Evolutionary conservation across 495 filamentous ascomycete genomes (phyloP).

Genomic region (Mytilinidion resinicola): DNA sequence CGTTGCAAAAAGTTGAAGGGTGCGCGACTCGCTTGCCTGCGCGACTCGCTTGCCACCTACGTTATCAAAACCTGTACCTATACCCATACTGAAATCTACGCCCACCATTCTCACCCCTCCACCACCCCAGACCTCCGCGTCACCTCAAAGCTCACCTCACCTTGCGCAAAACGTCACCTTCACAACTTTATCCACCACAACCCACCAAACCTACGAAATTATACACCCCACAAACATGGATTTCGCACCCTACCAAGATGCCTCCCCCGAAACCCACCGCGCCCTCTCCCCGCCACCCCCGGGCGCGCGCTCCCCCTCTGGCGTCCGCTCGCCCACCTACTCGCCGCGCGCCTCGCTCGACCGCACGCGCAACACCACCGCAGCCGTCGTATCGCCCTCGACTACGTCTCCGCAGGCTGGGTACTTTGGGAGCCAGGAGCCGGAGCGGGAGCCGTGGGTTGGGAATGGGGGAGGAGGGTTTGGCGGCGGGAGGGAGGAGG

Average conservation of each 20-base stretch:
- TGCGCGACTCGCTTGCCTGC: too few species aligned
- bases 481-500: slow-evolving; percentile 26
- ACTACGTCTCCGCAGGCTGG: neutral
- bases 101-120: too few species aligned
- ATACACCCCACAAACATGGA: slow-evolving; percentile 52
- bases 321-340: slow-evolving; percentile 44
- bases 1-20: too few species aligned
- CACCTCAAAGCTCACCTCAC: too few species aligned
- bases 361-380: slow-evolving; percentile 32
- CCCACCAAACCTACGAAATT: too few species aligned
- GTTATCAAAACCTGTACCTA: too few species aligned
- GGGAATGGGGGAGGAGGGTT: slow-evolving; percentile 14
- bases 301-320: slow-evolving; percentile 43
- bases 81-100: too few species aligned
- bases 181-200: too few species aligned
- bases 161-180: too few species aligned
- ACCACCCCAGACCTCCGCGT: too few species aligned
- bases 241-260: slow-evolving; percentile 93
- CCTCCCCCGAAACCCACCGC: slow-evolving; percentile 68
- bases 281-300: slow-evolving; percentile 59
- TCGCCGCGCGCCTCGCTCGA: slow-evolving; percentile 30
- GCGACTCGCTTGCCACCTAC: too few species aligned
- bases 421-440: slow-evolving; percentile 29
- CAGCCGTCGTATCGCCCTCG: slow-evolving; percentile 17
- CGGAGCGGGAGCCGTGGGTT: slow-evolving; percentile 31